Percentiles rank a stretch among this genome's conserved stretches.
phyloP scores from a whole-genome alignment of 805 yeast species.

The Wickerhamomyces bisporus region DNA sequence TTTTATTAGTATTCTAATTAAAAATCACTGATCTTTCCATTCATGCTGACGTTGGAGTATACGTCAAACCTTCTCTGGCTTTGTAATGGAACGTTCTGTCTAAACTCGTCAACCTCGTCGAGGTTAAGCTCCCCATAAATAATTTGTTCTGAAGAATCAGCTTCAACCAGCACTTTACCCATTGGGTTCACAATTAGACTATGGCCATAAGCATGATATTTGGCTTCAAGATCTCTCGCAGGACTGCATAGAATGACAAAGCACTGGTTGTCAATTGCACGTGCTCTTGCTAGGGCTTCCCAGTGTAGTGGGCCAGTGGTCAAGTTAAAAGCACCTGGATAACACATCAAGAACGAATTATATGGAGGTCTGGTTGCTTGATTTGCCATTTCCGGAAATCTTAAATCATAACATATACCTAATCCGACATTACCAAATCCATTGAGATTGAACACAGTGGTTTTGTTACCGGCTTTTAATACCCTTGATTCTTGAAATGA shows the following conservation, averaged over 20 bases:
- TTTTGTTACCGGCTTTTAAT: conserved; percentile 19
- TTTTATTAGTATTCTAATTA: too few relatives aligned
- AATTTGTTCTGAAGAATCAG: conserved; percentile 70
- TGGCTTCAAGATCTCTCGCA: conserved; percentile 63
- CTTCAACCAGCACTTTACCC: conserved; percentile 60
- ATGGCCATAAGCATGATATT: conserved; percentile 66
- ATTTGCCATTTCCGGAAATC: conserved; percentile 75
- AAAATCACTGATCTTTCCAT: not conserved
- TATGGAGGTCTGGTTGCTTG: conserved; percentile 38
- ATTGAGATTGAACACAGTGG: conserved; percentile 28
- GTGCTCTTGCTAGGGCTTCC: conserved; percentile 66
- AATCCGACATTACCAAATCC: conserved; percentile 80
- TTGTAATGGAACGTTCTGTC: conserved; percentile 61
- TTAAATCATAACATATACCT: conserved; percentile 79
- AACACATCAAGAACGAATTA: conserved; percentile 68
- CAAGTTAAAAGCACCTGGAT: conserved; percentile 82
- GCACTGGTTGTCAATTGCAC: conserved; percentile 72
- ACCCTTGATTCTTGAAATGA: conserved; percentile 66
- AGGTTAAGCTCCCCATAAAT: conserved; percentile 66
- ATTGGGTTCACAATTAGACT: conserved; percentile 58
- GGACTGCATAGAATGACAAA: conserved; percentile 83
- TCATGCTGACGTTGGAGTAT: conserved; percentile 30
- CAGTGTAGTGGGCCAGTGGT: conserved; percentile 83
- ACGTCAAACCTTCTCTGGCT: conserved; percentile 65
- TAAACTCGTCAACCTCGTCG: conserved; percentile 43